Evolutionary conservation across 768 basidiomycete genomes (phyloP).

Genomic region (Leccinum longicurvipes): DNA sequence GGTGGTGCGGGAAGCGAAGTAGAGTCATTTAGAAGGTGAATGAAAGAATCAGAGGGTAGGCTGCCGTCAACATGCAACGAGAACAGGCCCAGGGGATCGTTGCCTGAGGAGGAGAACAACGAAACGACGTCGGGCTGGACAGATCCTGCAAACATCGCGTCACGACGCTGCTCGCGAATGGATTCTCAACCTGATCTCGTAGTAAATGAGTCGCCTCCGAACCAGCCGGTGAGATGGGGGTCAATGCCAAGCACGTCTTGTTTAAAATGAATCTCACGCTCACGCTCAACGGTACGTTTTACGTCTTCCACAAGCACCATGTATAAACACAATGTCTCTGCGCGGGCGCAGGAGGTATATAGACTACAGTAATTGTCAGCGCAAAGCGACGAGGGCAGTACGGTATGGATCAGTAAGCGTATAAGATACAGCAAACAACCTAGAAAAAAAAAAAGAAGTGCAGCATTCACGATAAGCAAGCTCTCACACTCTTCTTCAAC

Average conservation of each 20-base stretch:
- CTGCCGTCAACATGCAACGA: slow-evolving; percentile 42
- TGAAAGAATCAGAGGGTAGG: slow-evolving; percentile 59
- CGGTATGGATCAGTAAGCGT: slow-evolving; percentile 1
- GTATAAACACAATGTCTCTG: slow-evolving; percentile 1
- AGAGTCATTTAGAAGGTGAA: slow-evolving; percentile 60
- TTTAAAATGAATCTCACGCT: slow-evolving; percentile 1
- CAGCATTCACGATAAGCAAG: slow-evolving; percentile 20
- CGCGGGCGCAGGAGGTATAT: slow-evolving; percentile 4
- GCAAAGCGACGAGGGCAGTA: neutral
- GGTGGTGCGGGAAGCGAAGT: slow-evolving; percentile 47
- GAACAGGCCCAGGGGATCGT: slow-evolving; percentile 60
- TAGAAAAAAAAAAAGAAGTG: neutral
- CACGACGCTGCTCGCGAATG: slow-evolving; percentile 4
- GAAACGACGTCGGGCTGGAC: slow-evolving; percentile 66
- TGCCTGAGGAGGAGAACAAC: slow-evolving; percentile 70
- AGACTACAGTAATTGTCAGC: neutral
- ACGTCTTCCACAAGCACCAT: neutral
- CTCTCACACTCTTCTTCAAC: slow-evolving; percentile 45
- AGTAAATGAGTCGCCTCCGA: slow-evolving; percentile 14
- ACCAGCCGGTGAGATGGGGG: slow-evolving; percentile 1
- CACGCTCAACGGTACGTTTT: neutral
- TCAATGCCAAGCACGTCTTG: neutral
- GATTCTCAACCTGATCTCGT: slow-evolving; percentile 19
- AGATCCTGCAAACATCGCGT: slow-evolving; percentile 48
- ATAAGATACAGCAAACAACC: slow-evolving; percentile 16